Conservation (phyloP, 352 stramenopile species). For the Pythium diclinum region DNA sequence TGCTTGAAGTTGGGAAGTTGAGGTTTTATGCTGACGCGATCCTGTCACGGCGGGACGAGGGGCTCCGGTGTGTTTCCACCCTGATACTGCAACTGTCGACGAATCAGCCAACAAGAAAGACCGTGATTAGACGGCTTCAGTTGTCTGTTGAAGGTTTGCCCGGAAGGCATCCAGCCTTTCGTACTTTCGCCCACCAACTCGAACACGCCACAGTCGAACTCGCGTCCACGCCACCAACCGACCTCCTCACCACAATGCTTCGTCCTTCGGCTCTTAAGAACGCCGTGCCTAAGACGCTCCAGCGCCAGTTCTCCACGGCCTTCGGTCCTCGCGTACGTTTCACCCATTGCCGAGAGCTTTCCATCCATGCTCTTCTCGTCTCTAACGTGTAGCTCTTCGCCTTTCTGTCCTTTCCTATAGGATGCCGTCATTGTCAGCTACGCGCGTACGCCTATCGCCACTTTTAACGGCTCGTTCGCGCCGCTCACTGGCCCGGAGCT, state of each 20-base stretch:
- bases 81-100: slow-evolving; percentile 25
- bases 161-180: too few relatives aligned
- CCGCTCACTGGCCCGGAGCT: slow-evolving; percentile 89
- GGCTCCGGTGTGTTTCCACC: not conserved
- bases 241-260: not conserved
- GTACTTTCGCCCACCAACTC: too few relatives aligned
- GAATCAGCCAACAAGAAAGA: slow-evolving; percentile 5
- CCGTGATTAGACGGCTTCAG: not conserved
- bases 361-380: not conserved
- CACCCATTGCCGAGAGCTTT: not conserved
- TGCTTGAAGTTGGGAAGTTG: too few relatives aligned
- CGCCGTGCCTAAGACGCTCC: slow-evolving; percentile 30
- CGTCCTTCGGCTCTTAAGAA: slow-evolving; percentile 26
- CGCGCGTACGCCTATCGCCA: slow-evolving; percentile 95
- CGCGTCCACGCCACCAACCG: too few relatives aligned
- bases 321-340: slow-evolving; percentile 36
- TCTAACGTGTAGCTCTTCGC: not conserved
- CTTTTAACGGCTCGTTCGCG: slow-evolving; percentile 92
- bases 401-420: slow-evolving; percentile 18
- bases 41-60: slow-evolving; percentile 17
- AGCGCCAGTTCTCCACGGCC: slow-evolving; percentile 43
- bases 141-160: slow-evolving; percentile 1
- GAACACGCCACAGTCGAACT: too few relatives aligned
- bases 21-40: too few relatives aligned
- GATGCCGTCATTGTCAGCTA: slow-evolving; percentile 95